Conservation (phyloP, 768 basidiomycete genomes). For the Pholiota molesta region DNA sequence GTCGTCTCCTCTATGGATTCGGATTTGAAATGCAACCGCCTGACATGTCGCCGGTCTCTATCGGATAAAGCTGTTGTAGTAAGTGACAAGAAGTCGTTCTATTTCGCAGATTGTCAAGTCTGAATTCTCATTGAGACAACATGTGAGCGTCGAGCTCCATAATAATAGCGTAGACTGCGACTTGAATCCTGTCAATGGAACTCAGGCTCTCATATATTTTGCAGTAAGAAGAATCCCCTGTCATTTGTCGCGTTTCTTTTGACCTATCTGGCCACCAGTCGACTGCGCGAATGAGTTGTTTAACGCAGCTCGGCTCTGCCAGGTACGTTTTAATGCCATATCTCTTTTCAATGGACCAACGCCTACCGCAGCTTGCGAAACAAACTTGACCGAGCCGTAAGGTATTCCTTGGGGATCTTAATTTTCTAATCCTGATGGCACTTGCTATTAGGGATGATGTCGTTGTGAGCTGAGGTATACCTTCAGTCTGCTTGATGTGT, state of each 20-base stretch:
- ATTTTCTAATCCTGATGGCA: conserved; percentile 6
- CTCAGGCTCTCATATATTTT: conserved; percentile 86
- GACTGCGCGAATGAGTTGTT: conserved; percentile 87
- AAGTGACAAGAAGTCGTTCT: conserved; percentile 32
- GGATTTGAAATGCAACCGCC: conserved; percentile 78
- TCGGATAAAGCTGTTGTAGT: conserved; percentile 87
- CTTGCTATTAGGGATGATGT: conserved; percentile 55
- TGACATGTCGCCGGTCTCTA: conserved; percentile 69
- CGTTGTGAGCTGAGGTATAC: conserved; percentile 46
- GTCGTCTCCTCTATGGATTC: conserved; percentile 58
- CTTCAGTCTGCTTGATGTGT: neutral
- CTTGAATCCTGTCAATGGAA: neutral
- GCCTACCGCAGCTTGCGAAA: conserved; percentile 68
- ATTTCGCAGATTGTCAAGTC: neutral
- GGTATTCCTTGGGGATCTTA: conserved; percentile 15
- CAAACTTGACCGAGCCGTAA: conserved; percentile 78
- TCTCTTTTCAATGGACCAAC: too few species aligned
- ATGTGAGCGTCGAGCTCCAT: conserved; percentile 19
- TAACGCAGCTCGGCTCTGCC: conserved; percentile 79
- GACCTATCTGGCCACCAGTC: conserved; percentile 43
- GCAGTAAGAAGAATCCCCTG: conserved; percentile 47
- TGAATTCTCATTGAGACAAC: conserved; percentile 26
- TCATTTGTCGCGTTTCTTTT: neutral
- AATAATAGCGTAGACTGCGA: neutral
- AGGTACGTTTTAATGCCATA: conserved; percentile 39